Evolutionary conservation across 768 basidiomycete species (phyloP), one percentile per base, ranked within the genome.

Genomic region (Tricholomella constricta): DNA sequence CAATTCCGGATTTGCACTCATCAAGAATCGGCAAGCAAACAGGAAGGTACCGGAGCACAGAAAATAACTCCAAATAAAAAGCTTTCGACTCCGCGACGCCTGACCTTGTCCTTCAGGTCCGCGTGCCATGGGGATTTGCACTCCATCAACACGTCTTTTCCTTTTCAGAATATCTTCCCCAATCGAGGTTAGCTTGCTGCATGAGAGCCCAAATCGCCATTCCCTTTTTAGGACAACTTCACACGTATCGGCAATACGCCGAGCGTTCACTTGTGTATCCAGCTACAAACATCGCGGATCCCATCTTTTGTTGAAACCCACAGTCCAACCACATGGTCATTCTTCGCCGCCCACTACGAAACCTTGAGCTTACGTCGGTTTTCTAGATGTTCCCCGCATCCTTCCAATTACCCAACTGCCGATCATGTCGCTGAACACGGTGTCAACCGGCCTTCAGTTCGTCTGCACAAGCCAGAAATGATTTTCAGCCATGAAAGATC

Each of bases 351-450:
- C 35, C 26, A 20, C 9, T 29, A 25, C 22, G 48, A 46, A 53
- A 61, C 40, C 36, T 26, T 55, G 8, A 56, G 51, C 41, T 34
- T 47, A 43, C 26, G n/a, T 44, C 54, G 58, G 58, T 41, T 37
- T 52, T 52, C 32, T 45, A 53, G 44, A 56, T 56, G 52, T 53
- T 56, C 36, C 47, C 57, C 57, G 51, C 52, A 42, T 31, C 2
- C 48, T 58, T 51, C 35, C 35, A 38, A 53, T 61, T 61, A 61
- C 46, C 25, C 52, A 58, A 56, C 36, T 56, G 60, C 60, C 60
- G 60, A 61, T 61, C 60, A 61, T 37, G 47, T 58, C 60, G 60
- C 60, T 50, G n/a, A n/a, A 23, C 22, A 36, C 14, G 38, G 42
- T 34, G 51, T 44, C 43, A 46, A 43, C 54, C 51, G 54, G 54